These are phyloP conservation scores for Penicillium paradoxum DNA, from an alignment of 495 filamentous ascomycete genomes.

Conservation along the genomic window DNA sequence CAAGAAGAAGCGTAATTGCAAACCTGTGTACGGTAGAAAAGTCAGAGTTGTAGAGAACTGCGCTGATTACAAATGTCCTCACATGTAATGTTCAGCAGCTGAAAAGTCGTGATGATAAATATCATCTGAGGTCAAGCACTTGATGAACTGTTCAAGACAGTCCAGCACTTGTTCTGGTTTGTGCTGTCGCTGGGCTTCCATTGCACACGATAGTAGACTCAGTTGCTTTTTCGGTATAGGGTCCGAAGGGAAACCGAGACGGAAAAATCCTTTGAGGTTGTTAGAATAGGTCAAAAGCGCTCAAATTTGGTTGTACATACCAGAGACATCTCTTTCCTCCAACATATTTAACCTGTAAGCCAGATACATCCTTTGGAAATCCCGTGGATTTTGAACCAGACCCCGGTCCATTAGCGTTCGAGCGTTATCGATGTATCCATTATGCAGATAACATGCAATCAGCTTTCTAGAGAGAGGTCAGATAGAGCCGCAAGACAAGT, in stretches of 20 bases:
- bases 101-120: neutral
- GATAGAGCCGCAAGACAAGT: neutral
- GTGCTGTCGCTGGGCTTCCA: slow-evolving; percentile 62
- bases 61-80: neutral
- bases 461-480: neutral
- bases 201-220: slow-evolving; percentile 64
- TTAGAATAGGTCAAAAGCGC: neutral
- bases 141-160: neutral
- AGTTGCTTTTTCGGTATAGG: neutral
- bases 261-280: neutral
- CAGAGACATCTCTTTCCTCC: neutral
- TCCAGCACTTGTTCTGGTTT: slow-evolving; percentile 45
- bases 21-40: neutral
- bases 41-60: neutral
- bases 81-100: slow-evolving; percentile 1
- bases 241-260: neutral
- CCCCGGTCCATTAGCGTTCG: neutral
- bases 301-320: neutral
- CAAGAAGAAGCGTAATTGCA: neutral
- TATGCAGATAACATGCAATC: neutral
- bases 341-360: neutral
- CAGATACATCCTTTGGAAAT: slow-evolving; percentile 1
- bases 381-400: neutral
- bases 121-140: neutral
- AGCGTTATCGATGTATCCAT: neutral